Conservation (phyloP, 345 rosid species). For the Populus euphratica region DNA sequence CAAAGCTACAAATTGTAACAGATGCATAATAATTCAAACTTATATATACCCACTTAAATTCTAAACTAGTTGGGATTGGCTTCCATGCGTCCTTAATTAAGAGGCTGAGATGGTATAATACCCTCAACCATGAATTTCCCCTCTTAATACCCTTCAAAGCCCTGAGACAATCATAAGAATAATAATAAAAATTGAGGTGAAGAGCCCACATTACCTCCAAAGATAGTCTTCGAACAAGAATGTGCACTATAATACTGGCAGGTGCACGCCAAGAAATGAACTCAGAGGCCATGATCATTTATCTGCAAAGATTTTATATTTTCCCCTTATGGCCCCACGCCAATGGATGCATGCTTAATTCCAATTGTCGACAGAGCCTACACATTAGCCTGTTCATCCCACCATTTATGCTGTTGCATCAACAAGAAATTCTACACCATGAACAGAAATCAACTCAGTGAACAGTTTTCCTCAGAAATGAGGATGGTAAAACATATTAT, state of each 20-base stretch:
- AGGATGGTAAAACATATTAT: not conserved
- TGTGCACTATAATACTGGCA: not conserved
- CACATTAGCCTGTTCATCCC: not conserved
- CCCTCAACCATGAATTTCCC: too few relatives aligned
- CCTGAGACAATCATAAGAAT: too few relatives aligned
- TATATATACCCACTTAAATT: too few relatives aligned
- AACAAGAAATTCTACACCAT: not conserved
- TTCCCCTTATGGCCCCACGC: not conserved
- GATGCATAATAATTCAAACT: too few relatives aligned
- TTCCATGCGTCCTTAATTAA: too few relatives aligned
- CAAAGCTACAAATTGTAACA: too few relatives aligned
- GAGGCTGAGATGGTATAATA: too few relatives aligned
- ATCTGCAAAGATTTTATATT: not conserved
- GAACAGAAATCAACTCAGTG: not conserved
- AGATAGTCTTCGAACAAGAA: not conserved
- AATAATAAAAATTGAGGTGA: not conserved
- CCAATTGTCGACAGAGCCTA: not conserved
- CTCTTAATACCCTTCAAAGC: too few relatives aligned
- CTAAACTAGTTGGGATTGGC: too few relatives aligned
- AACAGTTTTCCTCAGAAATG: not conserved
- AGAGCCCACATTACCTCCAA: not conserved
- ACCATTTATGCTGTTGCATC: not conserved
- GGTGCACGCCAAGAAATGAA: not conserved
- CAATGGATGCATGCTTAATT: not conserved
- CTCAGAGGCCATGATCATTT: not conserved